phyloP scores from a whole-genome alignment of 352 stramenopile genomes.

The Phytopythium sindhum region DNA sequence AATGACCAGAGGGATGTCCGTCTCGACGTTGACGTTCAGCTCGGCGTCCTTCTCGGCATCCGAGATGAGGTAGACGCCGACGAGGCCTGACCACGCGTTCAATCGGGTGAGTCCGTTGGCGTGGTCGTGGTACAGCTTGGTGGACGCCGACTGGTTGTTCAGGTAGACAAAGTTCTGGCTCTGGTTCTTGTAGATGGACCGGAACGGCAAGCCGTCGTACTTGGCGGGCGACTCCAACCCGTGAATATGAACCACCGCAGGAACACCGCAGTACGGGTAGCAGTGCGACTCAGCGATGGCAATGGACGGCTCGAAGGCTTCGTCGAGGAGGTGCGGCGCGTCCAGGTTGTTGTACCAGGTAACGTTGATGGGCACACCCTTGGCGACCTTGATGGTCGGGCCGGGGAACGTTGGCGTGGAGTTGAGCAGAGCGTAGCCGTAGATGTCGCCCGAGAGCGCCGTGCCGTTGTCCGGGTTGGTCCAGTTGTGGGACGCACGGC shows the following conservation, averaged over 20 bases:
- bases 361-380: conserved; percentile 12
- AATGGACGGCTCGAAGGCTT: conserved; percentile 13
- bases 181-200: conserved; percentile 70
- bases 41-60: conserved; percentile 40
- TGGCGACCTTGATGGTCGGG: conserved; percentile 47
- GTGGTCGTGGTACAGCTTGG: conserved; percentile 76
- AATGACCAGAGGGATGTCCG: conserved; percentile 56
- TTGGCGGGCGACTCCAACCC: conserved; percentile 60
- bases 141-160: conserved; percentile 68
- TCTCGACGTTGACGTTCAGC: conserved; percentile 56
- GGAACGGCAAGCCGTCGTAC: conserved; percentile 53
- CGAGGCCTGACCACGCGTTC: conserved; percentile 61
- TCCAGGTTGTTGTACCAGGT: conserved; percentile 4
- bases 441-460: conserved; percentile 10
- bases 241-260: conserved; percentile 55
- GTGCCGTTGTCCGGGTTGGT: conserved; percentile 19
- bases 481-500: conserved; percentile 32
- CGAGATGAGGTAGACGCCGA: conserved; percentile 57
- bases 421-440: conserved; percentile 42
- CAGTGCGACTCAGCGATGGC: conserved; percentile 45
- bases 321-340: no score
- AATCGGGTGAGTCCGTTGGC: conserved; percentile 60
- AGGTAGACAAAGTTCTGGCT: conserved; percentile 46
- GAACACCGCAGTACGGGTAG: conserved; percentile 66
- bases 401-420: conserved; percentile 39